Conservation (phyloP, 2,329 filamentous ascomycete genomes). For the Aspergillus novoparasiticus region DNA sequence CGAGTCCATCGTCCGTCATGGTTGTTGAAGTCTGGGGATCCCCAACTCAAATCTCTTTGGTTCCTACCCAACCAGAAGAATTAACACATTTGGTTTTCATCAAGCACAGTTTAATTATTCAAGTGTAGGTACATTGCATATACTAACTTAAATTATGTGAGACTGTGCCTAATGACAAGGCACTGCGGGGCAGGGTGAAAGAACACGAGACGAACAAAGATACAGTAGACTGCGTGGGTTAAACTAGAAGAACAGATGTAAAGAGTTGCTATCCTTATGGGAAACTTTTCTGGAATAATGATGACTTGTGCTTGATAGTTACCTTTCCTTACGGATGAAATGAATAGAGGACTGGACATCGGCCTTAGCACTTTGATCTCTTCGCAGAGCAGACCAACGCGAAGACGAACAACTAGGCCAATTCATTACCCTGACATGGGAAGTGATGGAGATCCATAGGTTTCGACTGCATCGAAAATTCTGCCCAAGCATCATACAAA, state of each 20-base stretch:
- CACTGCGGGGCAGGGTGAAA: neutral
- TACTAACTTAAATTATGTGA: neutral
- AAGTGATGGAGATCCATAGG: neutral
- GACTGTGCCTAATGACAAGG: neutral
- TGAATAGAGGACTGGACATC: neutral
- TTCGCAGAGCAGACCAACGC: neutral
- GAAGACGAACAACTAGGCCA: neutral
- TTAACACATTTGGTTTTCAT: neutral
- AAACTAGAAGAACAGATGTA: neutral
- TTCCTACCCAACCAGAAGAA: neutral
- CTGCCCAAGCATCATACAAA: neutral
- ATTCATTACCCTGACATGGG: neutral
- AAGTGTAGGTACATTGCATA: neutral
- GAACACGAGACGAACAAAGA: neutral
- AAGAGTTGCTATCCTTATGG: neutral
- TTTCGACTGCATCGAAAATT: neutral
- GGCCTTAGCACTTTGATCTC: neutral
- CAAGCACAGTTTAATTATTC: neutral
- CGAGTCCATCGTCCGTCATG: no score
- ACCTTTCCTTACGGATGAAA: neutral
- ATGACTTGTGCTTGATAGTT: neutral
- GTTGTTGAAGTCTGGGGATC: no score
- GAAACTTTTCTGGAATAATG: neutral
- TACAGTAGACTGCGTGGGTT: neutral
- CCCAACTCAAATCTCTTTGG: no score